phyloP scores from a whole-genome alignment of 2,329 filamentous ascomycete genomes.

The Macrophomina phaseolina region DNA sequence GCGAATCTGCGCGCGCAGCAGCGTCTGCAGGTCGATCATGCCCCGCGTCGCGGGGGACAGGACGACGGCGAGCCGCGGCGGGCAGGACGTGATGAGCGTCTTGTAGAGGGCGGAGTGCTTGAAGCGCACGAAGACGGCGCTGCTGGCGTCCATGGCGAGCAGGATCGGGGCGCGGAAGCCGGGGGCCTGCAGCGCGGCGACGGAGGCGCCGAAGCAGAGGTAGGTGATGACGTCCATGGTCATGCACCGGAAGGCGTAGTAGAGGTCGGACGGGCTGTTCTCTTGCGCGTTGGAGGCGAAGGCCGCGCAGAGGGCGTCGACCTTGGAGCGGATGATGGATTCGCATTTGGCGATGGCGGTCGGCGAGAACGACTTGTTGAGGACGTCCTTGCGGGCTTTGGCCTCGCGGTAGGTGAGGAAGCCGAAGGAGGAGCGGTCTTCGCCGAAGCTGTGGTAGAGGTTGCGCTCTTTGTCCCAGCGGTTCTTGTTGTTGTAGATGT shows the following conservation, averaged over 20 bases:
- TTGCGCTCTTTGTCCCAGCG: slow-evolving; percentile 50
- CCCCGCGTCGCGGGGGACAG: slow-evolving; percentile 45
- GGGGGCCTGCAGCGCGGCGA: slow-evolving; percentile 46
- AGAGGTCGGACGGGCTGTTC: slow-evolving; percentile 31
- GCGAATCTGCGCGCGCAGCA: slow-evolving; percentile 41
- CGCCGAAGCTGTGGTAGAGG: slow-evolving; percentile 49
- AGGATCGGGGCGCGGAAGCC: slow-evolving; percentile 51
- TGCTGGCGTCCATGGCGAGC: slow-evolving; percentile 47
- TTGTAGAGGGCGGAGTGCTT: slow-evolving; percentile 48
- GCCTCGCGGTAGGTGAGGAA: slow-evolving; percentile 47
- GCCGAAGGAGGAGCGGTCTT: slow-evolving; percentile 51
- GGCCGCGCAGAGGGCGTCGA: slow-evolving; percentile 40
- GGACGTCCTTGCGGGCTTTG: slow-evolving; percentile 50
- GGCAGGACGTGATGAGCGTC: slow-evolving; percentile 45
- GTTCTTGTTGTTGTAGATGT: slow-evolving; percentile 51
- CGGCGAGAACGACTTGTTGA: slow-evolving; percentile 51
- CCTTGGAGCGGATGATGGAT: slow-evolving; percentile 43
- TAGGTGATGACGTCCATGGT: slow-evolving; percentile 38
- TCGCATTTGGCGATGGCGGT: slow-evolving; percentile 46
- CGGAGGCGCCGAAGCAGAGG: slow-evolving; percentile 50
- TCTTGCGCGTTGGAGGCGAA: slow-evolving; percentile 32
- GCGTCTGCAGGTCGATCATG: slow-evolving; percentile 47
- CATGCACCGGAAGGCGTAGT: slow-evolving; percentile 38
- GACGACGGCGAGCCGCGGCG: slow-evolving; percentile 44
- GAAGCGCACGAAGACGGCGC: slow-evolving; percentile 45